Conservation (phyloP, 495 filamentous ascomycete species). For the Staphylotrichum tortipilum region DNA sequence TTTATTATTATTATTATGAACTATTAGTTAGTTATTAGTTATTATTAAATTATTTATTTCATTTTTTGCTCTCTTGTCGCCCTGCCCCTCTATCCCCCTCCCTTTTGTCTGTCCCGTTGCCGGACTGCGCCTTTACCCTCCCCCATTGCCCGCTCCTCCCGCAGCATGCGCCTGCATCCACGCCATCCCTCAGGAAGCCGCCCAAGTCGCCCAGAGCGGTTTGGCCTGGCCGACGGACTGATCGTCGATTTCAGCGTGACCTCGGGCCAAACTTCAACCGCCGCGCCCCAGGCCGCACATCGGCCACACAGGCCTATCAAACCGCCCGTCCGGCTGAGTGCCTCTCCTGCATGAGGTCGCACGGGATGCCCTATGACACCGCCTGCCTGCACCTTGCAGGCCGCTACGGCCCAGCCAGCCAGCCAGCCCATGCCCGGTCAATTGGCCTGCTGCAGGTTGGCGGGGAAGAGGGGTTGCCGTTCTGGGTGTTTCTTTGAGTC, state of each 20-base stretch:
- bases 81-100: no score
- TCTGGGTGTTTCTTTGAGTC: background rate
- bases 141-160: no score
- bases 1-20: no score
- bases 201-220: no score
- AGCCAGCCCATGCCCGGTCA: background rate
- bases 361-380: constrained; percentile 18
- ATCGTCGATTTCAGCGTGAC: constrained; percentile 5
- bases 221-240: background rate
- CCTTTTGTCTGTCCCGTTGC: no score
- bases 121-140: no score
- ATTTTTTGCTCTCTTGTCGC: no score
- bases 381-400: constrained; percentile 3
- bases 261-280: background rate
- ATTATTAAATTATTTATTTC: no score
- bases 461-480: no score
- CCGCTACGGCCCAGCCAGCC: background rate
- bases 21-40: no score
- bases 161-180: no score
- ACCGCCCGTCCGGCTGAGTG: constrained; percentile 18
- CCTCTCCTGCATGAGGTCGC: constrained; percentile 21
- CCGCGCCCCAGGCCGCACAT: background rate
- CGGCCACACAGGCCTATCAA: constrained; percentile 5
- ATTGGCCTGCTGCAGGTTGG: background rate
- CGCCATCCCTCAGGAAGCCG: no score